Conservation (phyloP, 2,329 filamentous ascomycete genomes). For the Rhynchosporium agropyri region DNA sequence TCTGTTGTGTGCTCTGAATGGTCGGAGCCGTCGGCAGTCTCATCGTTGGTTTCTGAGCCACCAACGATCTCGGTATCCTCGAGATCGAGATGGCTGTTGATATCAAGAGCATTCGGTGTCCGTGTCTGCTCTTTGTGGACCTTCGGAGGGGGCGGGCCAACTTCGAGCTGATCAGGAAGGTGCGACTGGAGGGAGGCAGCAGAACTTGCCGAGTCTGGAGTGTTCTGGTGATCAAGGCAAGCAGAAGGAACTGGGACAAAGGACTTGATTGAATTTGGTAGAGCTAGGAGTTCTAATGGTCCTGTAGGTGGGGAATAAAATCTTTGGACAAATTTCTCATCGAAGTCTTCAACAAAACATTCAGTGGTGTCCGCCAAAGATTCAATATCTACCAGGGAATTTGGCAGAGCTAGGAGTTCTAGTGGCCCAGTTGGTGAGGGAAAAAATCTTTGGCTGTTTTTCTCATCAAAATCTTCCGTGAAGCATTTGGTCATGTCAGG, state of each 20-base stretch:
- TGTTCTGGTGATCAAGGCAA: not conserved
- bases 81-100: conserved; percentile 20
- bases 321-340: conserved; percentile 14
- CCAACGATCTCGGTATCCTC: conserved; percentile 24
- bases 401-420: conserved; percentile 50
- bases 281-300: conserved; percentile 24
- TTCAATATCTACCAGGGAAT: conserved; percentile 39
- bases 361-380: not conserved
- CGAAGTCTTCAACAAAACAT: conserved; percentile 16
- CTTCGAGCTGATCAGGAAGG: not conserved
- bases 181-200: not conserved
- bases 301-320: conserved; percentile 22
- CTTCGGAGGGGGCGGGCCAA: not conserved
- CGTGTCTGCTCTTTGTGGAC: not conserved
- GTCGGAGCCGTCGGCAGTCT: conserved; percentile 26
- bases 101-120: conserved; percentile 14
- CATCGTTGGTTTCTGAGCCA: conserved; percentile 31
- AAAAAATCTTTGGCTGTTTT: conserved; percentile 15
- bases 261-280: conserved; percentile 23
- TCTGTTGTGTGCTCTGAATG: conserved; percentile 30
- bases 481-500: conserved; percentile 12
- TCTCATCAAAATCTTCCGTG: conserved; percentile 13
- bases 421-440: conserved; percentile 21
- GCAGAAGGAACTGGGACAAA: not conserved
- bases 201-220: conserved; percentile 3